Evolutionary conservation across 2,329 filamentous ascomycete genomes (phyloP), one percentile per base, ranked within the genome.

Genomic region (Lasiodiplodia sp.): DNA sequence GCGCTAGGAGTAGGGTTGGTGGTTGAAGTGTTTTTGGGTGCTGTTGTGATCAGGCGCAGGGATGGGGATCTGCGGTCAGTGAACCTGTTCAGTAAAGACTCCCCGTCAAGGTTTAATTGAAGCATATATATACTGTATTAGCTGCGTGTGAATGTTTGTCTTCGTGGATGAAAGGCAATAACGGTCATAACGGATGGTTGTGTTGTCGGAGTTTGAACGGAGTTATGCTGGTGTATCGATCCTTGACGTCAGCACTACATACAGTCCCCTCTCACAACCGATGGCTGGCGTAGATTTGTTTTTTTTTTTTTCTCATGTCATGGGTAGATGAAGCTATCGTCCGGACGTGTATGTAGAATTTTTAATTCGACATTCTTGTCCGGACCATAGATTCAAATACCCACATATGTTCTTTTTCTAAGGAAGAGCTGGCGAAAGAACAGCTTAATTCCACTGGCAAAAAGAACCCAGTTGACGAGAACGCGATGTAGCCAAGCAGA

Each of bases 1-100:
- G 31, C 31, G 51, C 74, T 66, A 56, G n/a, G 16, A 28, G 40
- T 6, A 55, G 18, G 37, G 53, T 10, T 49, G 25, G 28, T 38
- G 31, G 62, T 38, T 28, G 44, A 31, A 31, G 44, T 47, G 44
- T 11, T 14, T 8, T 21, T 31, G 21, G 37, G 23, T 16, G 18
- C 3, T 11, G 34, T 23, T n/a, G 25, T 64, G 44, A 23, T 16
- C 37, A 5, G 12, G 18, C 5, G 47, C 10, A 16, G 31, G 21
- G 4, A 34, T 1, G 11, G 5, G 31, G 18, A 14, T n/a, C 14
- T 63, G 25, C n/a, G 38, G 34, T 56, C 25, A 49, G 34, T 56
- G 28, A 37, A 44, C 28, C 34, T 56, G 63, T 63, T 51, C 44
- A 21, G 14, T 7, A 25, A 1, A 28, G 6, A 49, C 5, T n/a